These are phyloP conservation scores for Podospora australis DNA, from an alignment of 495 filamentous ascomycete genomes.

Conservation along the genomic window DNA sequence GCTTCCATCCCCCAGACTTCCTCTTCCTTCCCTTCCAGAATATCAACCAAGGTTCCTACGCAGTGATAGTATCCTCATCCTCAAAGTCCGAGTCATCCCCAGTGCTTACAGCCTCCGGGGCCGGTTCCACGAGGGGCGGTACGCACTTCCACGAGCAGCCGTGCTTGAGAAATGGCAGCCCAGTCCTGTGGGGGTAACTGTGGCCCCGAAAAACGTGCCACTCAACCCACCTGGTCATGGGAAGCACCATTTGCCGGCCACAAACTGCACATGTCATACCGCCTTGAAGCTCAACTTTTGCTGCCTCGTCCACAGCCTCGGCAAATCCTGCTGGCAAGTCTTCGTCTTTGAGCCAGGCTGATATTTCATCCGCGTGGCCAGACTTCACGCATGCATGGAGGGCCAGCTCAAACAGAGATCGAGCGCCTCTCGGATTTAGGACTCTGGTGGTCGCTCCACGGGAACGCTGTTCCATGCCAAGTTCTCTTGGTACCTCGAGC, in stretches of 20 bases:
- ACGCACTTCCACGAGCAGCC: conserved; percentile 65
- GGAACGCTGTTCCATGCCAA: too few species aligned
- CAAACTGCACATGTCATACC: conserved; percentile 23
- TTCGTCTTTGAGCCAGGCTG: too few species aligned
- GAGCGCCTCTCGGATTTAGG: conserved; percentile 11
- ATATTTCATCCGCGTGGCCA: too few species aligned
- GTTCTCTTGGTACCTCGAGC: conserved; percentile 12
- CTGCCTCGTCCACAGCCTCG: conserved; percentile 10
- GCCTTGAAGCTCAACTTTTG: conserved; percentile 7
- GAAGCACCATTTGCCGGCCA: conserved; percentile 15
- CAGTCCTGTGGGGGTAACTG: background rate
- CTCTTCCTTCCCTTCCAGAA: too few species aligned
- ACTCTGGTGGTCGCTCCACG: background rate
- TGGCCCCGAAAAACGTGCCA: too few species aligned
- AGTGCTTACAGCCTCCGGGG: too few species aligned
- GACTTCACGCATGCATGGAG: conserved; percentile 10
- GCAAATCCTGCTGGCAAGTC: background rate
- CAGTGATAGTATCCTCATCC: too few species aligned
- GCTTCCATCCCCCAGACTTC: too few species aligned
- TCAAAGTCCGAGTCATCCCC: too few species aligned
- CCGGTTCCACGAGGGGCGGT: too few species aligned
- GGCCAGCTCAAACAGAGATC: conserved; percentile 21
- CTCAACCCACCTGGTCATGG: conserved; percentile 26
- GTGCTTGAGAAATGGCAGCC: conserved; percentile 54
- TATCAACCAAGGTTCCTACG: too few species aligned